These are phyloP conservation scores for Moniliophthora roreri DNA, from an alignment of 1,284 basidiomycete genomes.

Conservation along the genomic window DNA sequence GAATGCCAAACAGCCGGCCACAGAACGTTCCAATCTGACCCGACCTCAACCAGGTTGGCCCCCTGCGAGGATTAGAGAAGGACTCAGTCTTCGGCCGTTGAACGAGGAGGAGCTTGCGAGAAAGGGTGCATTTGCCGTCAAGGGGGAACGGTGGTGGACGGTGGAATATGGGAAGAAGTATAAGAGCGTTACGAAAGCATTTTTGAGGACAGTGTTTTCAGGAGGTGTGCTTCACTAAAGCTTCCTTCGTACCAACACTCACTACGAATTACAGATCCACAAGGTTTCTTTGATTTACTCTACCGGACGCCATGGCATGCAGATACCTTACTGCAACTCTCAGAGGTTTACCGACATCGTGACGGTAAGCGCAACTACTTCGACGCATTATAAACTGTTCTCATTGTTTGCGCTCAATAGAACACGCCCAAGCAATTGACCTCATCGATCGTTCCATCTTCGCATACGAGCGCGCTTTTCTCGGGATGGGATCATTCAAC, in stretches of 20 bases:
- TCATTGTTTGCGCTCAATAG: constrained; percentile 38
- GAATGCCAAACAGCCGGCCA: constrained; percentile 19
- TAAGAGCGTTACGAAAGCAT: constrained; percentile 75
- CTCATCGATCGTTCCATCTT: constrained; percentile 86
- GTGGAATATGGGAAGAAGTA: constrained; percentile 85
- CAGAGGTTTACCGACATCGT: constrained; percentile 80
- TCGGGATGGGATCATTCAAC: constrained; percentile 68
- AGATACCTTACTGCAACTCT: constrained; percentile 87
- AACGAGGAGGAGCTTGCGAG: constrained; percentile 52
- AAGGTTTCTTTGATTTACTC: constrained; percentile 61
- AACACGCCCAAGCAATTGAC: constrained; percentile 82
- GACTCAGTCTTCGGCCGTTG: constrained; percentile 63
- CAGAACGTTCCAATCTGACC: constrained; percentile 60
- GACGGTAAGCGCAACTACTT: constrained; percentile 54
- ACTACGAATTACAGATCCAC: constrained; percentile 50
- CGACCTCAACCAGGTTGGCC: constrained; percentile 64
- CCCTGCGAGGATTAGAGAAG: constrained; percentile 63
- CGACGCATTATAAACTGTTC: not conserved
- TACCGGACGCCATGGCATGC: constrained; percentile 78
- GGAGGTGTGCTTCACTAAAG: constrained; percentile 56
- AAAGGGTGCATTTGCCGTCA: constrained; percentile 38
- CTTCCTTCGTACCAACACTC: not conserved
- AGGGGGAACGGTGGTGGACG: constrained; percentile 80
- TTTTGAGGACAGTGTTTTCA: constrained; percentile 76
- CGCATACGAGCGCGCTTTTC: constrained; percentile 84